Evolutionary conservation across 257 asterid species (phyloP), one percentile per base, ranked within the genome.

Genomic region (Cruciata laevipes): DNA sequence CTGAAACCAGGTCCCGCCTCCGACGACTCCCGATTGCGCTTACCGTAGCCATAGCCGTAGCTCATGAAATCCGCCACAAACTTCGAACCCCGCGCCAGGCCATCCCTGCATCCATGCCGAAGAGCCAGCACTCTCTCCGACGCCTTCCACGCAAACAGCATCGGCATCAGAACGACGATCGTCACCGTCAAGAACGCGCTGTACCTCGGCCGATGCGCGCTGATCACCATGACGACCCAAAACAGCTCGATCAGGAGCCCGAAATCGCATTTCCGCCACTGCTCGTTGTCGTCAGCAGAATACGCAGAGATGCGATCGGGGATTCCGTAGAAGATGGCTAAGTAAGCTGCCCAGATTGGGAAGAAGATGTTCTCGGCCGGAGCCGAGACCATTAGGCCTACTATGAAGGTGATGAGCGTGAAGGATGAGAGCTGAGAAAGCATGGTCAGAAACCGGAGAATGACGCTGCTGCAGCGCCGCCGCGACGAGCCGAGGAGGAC

Each of bases 231-330:
- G 5, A 20, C 2, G 6, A 20, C 30, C 67, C 67, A 33, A 5
- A 31, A 63, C 27, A 32, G 4, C 23, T 8, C 25, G 67, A 63
- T 33, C 9, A 63, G 11, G 1, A 20, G 1, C 9, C 30, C 17
- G 31, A 31, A 63, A 3, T 20, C 0, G 11, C 1, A n/a, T n/a
- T 33, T 63, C 18, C 52, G 17, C 67, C 67, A n/a, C 21, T 63
- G 67, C 14, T 63, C 67, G 12, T 63, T 63, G 17, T 63, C 67
- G 4, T 63, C 67, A 63, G 37, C 53, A 18, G 30, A 9, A 23
- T 63, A 63, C 8, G 67, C 52, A 33, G 52, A 63, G 3, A 63
- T 63, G 6, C 13, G 7, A 14, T 63, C 52, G 1, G 51, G 52
- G 37, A 8, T 32, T 37, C 49, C 67, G 6, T 35, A 32, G 3